Base-by-base conservation (phyloP, 1,284 basidiomycete species). In the Rhodotorula sp. region DNA sequence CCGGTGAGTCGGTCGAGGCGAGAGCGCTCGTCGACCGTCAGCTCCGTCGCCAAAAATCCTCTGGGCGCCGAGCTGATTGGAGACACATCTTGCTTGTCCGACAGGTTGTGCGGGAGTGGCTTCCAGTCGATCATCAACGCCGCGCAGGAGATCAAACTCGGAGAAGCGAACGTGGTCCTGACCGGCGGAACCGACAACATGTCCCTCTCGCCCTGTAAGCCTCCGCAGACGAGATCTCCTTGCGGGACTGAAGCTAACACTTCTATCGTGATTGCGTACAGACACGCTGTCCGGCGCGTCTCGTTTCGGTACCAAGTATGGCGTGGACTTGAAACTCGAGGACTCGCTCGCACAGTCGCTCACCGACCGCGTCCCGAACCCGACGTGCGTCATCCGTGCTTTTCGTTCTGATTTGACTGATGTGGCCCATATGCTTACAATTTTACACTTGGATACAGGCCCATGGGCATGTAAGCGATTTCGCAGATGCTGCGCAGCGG, bases 101-200 rank as follows among this genome's bases (percentile, higher is more conserved):
- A 7, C 87, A 96, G 98, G 82, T 92, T 99, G 79, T 99, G 95
- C 81, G 95, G 95, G 6, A 93, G 90, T 72, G 96, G 95, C 66
- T 85, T 99, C 85, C 97, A 99, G 83, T 85, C 93, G 54, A 87
- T 97, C 83, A 95, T 93, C 82, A 86, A 96, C 74, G 96, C 93
- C 65, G 86, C 92, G 51, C 95, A 98, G 83, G 88, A 87, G 78
- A 94, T 99, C 80, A 86, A 88, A 79, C 85, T 89, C 48, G 96
- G 95, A 65, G 89, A 95, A 79, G 88, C 89, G 77, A 87, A 85
- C 68, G 87, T 97, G 62, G 90, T 97, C 72, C 90, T 89, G 54
- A 95, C 94, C 62, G 96, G 95, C 77, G 95, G 95, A 70, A 94
- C 94, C 87, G 95, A 99, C 84, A 93, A 89, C 82, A 99, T 99